Base-by-base conservation (phyloP, 129 eudicot genomes). In the Sambucus nigra region DNA sequence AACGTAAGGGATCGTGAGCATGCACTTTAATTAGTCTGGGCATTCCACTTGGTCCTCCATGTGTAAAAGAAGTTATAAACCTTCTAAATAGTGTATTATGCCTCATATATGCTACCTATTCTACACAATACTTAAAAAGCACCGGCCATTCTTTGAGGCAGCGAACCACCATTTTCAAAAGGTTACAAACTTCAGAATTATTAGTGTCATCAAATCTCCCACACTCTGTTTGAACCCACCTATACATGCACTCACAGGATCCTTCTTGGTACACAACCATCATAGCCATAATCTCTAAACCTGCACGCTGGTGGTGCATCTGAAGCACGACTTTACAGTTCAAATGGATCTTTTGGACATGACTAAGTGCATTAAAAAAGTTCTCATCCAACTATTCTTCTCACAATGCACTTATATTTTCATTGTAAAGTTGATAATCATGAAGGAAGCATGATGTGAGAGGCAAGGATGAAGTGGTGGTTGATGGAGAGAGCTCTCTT, bases 261-360 rank as follows among this genome's bases (percentile, higher is more conserved):
- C 98, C 98, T 71, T 91, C 98, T 76, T 91, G 98, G 74, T 91
- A 82, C 67, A 85, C 94, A 62, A 95, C 95, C 98, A 91, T 91
- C 98, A 91, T 85, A 75, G 85, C 98, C 98, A 91, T 91, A 61
- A 91, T 86, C 69, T 91, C 98, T 69, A 91, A 59, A 64, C 98
- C 98, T 68, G 98, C 98, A 46, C 98, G 94, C 98, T 91, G 89
- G 65, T 91, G 99, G 61, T 91, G 99, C 15, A 95, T 91, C 75
- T 95, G 71, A 25, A 91, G 89, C 58, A 91, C 76, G 48, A 91
- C 86, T 82, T 91, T 91, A 74, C 99, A 91, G 67, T 91, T 91
- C 47, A 94, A 86, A 86, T 91, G 99, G 58, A 91, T 91, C 27
- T 82, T 82, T 59, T 91, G 96, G 50, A 91, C 99, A 77, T 86